These are phyloP conservation scores for Aspergillus carbonarius DNA, from an alignment of 2,329 filamentous ascomycete species.

Conservation along the genomic window DNA sequence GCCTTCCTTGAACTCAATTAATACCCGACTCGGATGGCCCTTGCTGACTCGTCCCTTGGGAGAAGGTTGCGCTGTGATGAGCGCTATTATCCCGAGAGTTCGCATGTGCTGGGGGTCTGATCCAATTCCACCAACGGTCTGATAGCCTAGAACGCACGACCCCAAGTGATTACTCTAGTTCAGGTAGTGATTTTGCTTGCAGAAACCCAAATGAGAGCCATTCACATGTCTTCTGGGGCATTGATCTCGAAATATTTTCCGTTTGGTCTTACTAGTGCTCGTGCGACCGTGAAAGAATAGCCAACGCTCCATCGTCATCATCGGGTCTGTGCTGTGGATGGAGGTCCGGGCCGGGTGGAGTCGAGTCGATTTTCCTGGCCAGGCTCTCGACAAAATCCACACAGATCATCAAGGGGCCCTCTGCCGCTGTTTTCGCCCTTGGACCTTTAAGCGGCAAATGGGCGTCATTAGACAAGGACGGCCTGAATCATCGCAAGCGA, in stretches of 20 bases:
- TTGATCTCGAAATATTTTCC: background rate
- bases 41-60: slow-evolving; percentile 5
- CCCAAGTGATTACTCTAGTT: background rate
- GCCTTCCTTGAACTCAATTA: slow-evolving; percentile 10
- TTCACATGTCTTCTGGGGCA: background rate
- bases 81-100: background rate
- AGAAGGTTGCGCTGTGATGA: background rate
- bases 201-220: background rate
- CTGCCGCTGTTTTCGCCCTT: too few species aligned
- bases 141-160: background rate
- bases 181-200: background rate
- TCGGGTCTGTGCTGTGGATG: slow-evolving; percentile 3
- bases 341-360: slow-evolving; percentile 1
- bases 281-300: slow-evolving; percentile 2
- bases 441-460: background rate
- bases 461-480: background rate
- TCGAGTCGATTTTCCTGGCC: background rate
- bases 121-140: background rate
- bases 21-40: slow-evolving; percentile 8
- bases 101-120: background rate
- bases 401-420: background rate
- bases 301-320: background rate
- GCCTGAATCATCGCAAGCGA: background rate
- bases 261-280: background rate
- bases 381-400: background rate